phyloP scores from a whole-genome alignment of 805 yeast species.

The Sugiyamaella chiloensis region DNA sequence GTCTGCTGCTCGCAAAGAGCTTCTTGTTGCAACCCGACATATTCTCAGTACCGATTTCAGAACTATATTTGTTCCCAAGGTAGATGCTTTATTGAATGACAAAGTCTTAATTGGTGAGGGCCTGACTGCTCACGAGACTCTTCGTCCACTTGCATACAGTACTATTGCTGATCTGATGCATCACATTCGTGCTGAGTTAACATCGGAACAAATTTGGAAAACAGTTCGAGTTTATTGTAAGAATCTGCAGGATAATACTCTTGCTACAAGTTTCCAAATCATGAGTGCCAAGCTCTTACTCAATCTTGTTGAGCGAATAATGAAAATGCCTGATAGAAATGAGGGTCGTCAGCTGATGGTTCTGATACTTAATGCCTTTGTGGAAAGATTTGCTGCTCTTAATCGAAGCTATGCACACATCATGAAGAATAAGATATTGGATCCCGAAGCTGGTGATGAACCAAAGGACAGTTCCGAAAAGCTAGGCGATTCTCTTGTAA shows the following conservation, averaged over 20 bases:
- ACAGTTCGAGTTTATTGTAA: slow-evolving; percentile 80
- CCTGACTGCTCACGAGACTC: slow-evolving; percentile 81
- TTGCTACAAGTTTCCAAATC: slow-evolving; percentile 87
- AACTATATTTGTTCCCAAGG: slow-evolving; percentile 74
- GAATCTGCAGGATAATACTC: slow-evolving; percentile 72
- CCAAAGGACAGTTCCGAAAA: slow-evolving; percentile 18
- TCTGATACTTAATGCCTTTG: slow-evolving; percentile 83
- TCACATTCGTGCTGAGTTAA: slow-evolving; percentile 79
- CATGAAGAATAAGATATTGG: slow-evolving; percentile 39
- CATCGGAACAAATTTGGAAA: slow-evolving; percentile 79
- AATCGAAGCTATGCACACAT: slow-evolving; percentile 69
- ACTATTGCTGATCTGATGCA: slow-evolving; percentile 96
- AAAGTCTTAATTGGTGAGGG: slow-evolving; percentile 89
- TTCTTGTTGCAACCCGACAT: slow-evolving; percentile 91
- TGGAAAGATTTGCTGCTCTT: slow-evolving; percentile 71
- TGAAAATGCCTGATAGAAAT: slow-evolving; percentile 73
- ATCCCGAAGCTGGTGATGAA: slow-evolving; percentile 21
- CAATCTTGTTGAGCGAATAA: slow-evolving; percentile 83
- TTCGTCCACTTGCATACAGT: slow-evolving; percentile 90
- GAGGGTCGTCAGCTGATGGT: slow-evolving; percentile 83
- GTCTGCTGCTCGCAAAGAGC: slow-evolving; percentile 86
- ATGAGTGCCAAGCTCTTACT: slow-evolving; percentile 91
- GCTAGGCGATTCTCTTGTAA: too few relatives aligned
- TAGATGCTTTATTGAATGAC: slow-evolving; percentile 82
- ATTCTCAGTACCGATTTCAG: slow-evolving; percentile 89